Percentiles rank a stretch among this genome's conserved stretches.
Conservation (phyloP, 768 basidiomycete genomes). For the Rhodotorula sphaerocarpa region DNA sequence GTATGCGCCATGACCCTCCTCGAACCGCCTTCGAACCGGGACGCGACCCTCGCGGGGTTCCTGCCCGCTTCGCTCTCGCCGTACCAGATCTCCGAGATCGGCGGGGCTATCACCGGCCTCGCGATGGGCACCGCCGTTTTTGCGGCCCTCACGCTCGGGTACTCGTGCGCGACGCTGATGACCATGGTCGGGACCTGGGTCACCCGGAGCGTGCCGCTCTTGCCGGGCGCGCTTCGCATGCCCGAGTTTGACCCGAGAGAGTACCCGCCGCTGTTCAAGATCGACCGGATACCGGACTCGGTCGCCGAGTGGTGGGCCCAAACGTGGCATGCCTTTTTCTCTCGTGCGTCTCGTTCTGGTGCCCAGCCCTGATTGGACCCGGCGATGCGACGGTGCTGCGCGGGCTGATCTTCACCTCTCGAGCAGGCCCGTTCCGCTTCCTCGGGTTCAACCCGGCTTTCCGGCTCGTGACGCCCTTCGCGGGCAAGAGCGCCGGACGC, state of each 20-base stretch:
- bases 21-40: conserved; percentile 13
- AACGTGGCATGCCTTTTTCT: conserved; percentile 27
- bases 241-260: conserved; percentile 17
- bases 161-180: conserved; percentile 9
- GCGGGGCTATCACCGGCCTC: conserved; percentile 11
- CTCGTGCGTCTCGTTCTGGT: neutral
- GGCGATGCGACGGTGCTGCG: no score
- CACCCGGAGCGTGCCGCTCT: neutral
- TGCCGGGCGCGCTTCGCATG: neutral
- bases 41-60: neutral
- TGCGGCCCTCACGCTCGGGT: conserved; percentile 26
- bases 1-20: conserved; percentile 18
- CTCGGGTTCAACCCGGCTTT: conserved; percentile 18
- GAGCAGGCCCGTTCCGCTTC: conserved; percentile 24
- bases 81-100: neutral
- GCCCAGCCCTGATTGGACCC: neutral
- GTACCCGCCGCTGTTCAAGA: conserved; percentile 26
- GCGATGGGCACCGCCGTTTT: conserved; percentile 21
- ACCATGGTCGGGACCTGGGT: conserved; percentile 4
- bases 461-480: neutral
- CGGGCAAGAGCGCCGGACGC: conserved; percentile 1
- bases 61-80: neutral
- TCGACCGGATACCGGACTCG: neutral
- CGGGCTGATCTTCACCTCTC: no score
- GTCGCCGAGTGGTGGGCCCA: conserved; percentile 22